Evolutionary conservation across 2,329 filamentous ascomycete genomes (phyloP).

Genomic region (Teratosphaeria nubilosa): DNA sequence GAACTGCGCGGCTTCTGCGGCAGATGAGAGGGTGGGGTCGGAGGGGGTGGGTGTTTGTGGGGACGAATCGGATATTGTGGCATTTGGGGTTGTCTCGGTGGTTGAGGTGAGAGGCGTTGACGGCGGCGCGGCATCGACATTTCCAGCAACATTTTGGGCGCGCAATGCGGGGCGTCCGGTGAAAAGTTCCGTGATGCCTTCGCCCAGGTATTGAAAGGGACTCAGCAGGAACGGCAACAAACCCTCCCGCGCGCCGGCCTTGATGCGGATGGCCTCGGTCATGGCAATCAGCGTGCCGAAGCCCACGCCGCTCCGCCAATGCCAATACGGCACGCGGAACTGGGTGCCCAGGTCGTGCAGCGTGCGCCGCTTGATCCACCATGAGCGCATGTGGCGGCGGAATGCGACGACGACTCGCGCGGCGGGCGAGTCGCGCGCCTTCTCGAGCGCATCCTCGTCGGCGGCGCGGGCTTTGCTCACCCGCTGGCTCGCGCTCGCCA

Average conservation of each 20-base stretch:
- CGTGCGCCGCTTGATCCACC: background rate
- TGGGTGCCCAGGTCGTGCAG: slow-evolving; percentile 6
- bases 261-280: slow-evolving; percentile 19
- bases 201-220: slow-evolving; percentile 3
- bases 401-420: background rate
- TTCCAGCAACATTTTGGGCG: background rate
- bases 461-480: background rate
- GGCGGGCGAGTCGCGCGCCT: background rate
- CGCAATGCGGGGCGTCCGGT: background rate
- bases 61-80: background rate
- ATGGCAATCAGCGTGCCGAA: slow-evolving; percentile 18
- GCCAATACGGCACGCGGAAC: slow-evolving; percentile 7
- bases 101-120: background rate
- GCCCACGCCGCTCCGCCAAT: slow-evolving; percentile 7
- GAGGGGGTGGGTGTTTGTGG: background rate
- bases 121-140: too few species aligned
- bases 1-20: background rate
- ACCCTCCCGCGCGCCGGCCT: slow-evolving; percentile 17
- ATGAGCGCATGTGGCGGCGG: background rate
- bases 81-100: background rate
- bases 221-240: slow-evolving; percentile 13
- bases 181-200: background rate
- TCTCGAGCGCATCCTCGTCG: background rate
- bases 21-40: background rate
- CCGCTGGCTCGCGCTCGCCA: background rate